A percentile compares a stretch with the other conserved stretches of the same genome.
Evolutionary conservation across 139 green algal species (phyloP).

Genomic region (Chlamydomonas schloesseri): DNA sequence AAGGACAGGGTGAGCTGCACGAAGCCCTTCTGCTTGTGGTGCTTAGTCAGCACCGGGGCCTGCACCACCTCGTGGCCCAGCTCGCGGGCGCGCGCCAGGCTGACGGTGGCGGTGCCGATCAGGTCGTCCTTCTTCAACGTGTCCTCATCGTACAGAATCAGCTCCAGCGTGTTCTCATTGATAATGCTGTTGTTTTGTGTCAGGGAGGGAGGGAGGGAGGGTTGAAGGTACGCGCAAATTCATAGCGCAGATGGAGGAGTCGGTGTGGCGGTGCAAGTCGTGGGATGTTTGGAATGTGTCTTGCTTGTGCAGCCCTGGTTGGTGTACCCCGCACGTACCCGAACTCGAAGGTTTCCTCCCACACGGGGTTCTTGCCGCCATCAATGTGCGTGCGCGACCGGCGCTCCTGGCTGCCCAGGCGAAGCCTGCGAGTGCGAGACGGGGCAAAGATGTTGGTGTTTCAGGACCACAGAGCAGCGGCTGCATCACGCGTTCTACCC

Average conservation of each 20-base stretch:
- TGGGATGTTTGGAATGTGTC: no score
- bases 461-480: no score
- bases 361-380: constrained; percentile 15
- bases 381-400: not conserved
- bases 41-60: not conserved
- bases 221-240: no score
- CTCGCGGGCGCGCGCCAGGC: constrained; percentile 16
- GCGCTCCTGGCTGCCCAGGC: constrained; percentile 1
- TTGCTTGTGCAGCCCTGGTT: no score
- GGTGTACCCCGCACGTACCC: no score
- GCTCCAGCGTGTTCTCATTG: constrained; percentile 40
- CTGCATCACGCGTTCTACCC: no score
- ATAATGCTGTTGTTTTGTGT: no score
- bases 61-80: not conserved
- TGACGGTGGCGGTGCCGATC: constrained; percentile 21
- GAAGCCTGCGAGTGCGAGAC: not conserved
- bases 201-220: no score
- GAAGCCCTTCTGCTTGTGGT: constrained; percentile 24
- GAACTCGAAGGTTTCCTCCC: constrained; percentile 34
- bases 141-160: constrained; percentile 34
- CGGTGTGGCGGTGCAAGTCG: no score
- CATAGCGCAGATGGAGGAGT: no score
- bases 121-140: constrained; percentile 19
- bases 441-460: not conserved
- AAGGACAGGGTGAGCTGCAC: constrained; percentile 31